Evolutionary conservation across 73 alveolate species (phyloP).

Genomic region (Tetrahymena elliotti): DNA sequence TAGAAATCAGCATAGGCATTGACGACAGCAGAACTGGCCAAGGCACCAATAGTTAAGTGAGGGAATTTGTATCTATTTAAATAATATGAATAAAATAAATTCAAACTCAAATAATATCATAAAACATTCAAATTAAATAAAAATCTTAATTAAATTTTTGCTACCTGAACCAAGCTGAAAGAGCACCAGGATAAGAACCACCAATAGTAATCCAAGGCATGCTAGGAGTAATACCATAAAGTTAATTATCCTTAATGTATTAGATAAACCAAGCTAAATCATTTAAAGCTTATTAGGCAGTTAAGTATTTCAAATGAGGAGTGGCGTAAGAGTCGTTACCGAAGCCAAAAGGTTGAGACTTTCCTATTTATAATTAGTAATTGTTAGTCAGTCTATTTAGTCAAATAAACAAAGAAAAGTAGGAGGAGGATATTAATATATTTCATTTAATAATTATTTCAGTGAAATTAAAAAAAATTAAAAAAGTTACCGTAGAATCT

Average conservation of each 20-base stretch:
- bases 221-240: conserved; percentile 15
- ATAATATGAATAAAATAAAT: no score
- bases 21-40: conserved; percentile 59
- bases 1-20: conserved; percentile 51
- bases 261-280: conserved; percentile 50
- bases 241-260: conserved; percentile 1
- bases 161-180: conserved; percentile 56
- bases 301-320: conserved; percentile 32
- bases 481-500: conserved; percentile 56
- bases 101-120: no score
- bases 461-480: background rate
- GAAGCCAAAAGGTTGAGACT: conserved; percentile 50
- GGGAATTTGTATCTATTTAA: conserved; percentile 44
- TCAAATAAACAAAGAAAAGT: no score
- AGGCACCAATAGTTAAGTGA: conserved; percentile 49
- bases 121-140: no score
- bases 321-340: conserved; percentile 31
- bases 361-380: background rate
- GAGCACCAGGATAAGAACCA: conserved; percentile 73
- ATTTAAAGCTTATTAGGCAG: conserved; percentile 53
- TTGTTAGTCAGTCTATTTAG: no score
- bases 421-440: no score
- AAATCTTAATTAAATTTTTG: background rate
- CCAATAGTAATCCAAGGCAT: conserved; percentile 56
- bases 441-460: background rate